Percentiles rank a stretch among this genome's conserved stretches.
These are phyloP conservation scores for Closterium sp. DNA, from an alignment of 139 green algal genomes.

Conservation along the genomic window DNA sequence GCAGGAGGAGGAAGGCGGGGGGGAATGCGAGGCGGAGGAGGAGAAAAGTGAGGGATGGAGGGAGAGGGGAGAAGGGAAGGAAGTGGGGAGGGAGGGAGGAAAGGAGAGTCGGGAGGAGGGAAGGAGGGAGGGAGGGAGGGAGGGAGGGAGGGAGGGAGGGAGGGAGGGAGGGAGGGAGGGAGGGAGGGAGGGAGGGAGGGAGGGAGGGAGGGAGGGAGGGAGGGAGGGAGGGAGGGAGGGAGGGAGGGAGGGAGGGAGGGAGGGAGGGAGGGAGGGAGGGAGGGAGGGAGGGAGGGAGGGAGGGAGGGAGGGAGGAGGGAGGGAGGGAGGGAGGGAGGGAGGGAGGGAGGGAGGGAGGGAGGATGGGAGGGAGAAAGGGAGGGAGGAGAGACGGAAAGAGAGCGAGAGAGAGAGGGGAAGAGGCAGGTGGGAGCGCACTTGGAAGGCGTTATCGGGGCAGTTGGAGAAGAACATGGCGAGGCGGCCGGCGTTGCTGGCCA, in stretches of 20 bases:
- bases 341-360: background rate
- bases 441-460: constrained; percentile 97
- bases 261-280: background rate
- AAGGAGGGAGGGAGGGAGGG: background rate
- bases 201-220: no score
- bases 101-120: background rate
- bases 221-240: background rate
- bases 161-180: background rate
- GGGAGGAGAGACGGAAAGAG: background rate
- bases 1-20: no score
- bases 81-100: background rate
- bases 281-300: background rate
- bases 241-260: background rate
- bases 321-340: background rate
- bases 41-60: background rate
- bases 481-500: background rate
- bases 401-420: background rate
- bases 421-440: constrained; percentile 54
- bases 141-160: background rate
- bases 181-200: background rate
- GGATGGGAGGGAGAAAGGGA: background rate
- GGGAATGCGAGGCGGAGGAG: background rate
- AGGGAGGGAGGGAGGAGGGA: background rate
- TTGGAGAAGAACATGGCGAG: constrained; percentile 65
- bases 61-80: background rate